phyloP scores from a whole-genome alignment of 495 filamentous ascomycete genomes.

The Penicillium cosmopolitanum region DNA sequence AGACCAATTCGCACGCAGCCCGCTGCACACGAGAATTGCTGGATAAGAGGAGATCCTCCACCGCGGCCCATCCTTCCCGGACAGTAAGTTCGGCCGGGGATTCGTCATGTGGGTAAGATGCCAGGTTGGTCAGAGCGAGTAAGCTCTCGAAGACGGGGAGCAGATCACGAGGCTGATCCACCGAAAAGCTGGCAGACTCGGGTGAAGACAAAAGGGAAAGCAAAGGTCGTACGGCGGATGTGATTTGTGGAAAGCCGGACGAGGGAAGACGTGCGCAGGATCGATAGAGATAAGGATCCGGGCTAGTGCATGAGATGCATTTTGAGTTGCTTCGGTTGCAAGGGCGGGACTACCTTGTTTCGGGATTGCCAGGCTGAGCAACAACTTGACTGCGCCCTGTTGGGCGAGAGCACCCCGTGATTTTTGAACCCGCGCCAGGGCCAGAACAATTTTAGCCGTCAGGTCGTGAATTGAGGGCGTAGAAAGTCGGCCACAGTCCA shows the following conservation, averaged over 20 bases:
- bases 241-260: slow-evolving; percentile 70
- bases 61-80: slow-evolving; percentile 66
- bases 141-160: slow-evolving; percentile 87
- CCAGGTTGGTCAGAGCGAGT: slow-evolving; percentile 91
- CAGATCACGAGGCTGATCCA: slow-evolving; percentile 73
- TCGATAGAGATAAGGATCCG: slow-evolving; percentile 89
- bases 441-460: slow-evolving; percentile 70
- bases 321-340: slow-evolving; percentile 53
- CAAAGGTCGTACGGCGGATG: slow-evolving; percentile 78
- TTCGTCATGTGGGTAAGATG: slow-evolving; percentile 68
- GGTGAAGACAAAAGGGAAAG: slow-evolving; percentile 66
- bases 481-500: slow-evolving; percentile 65
- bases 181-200: slow-evolving; percentile 38
- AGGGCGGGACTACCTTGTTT: slow-evolving; percentile 51
- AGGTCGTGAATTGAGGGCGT: slow-evolving; percentile 71
- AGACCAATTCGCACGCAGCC: slow-evolving; percentile 85
- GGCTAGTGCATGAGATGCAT: slow-evolving; percentile 84
- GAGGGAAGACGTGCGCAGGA: slow-evolving; percentile 81
- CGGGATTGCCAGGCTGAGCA: slow-evolving; percentile 67
- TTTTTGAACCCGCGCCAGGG: slow-evolving; percentile 70
- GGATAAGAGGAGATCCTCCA: slow-evolving; percentile 83
- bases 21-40: slow-evolving; percentile 76
- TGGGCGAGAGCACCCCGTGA: slow-evolving; percentile 81
- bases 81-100: slow-evolving; percentile 72
- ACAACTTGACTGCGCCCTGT: slow-evolving; percentile 85